These are phyloP conservation scores for Berberis thunbergii DNA, from an alignment of 164 flowering plant genomes.

Conservation along the genomic window DNA sequence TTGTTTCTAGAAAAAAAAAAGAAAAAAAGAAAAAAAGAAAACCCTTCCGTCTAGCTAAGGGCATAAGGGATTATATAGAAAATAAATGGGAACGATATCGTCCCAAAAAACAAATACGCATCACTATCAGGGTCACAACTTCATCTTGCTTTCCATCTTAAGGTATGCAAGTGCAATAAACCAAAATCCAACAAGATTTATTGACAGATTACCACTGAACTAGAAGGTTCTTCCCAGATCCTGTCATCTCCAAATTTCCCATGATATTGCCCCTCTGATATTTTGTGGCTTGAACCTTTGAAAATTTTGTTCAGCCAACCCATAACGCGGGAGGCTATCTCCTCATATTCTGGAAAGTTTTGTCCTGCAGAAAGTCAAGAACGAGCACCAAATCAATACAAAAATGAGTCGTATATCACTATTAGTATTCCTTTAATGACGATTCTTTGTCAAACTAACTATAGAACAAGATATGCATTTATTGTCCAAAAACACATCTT, in stretches of 20 bases:
- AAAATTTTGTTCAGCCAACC: conserved; percentile 79
- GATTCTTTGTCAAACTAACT: no score
- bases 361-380: conserved; percentile 18
- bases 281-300: conserved; percentile 50
- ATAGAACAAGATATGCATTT: no score
- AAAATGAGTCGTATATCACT: background rate
- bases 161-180: background rate
- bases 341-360: conserved; percentile 22
- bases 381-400: background rate
- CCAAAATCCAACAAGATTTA: background rate
- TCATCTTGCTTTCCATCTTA: background rate
- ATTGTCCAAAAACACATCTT: no score
- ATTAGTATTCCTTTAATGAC: no score
- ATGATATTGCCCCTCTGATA: conserved; percentile 42
- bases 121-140: background rate
- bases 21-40: no score
- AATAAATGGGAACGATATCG: no score
- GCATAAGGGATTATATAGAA: no score
- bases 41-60: no score
- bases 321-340: conserved; percentile 37
- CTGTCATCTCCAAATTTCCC: conserved; percentile 43
- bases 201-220: conserved; percentile 30
- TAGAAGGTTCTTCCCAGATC: conserved; percentile 39
- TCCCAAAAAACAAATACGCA: no score
- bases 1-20: no score